Conservation (phyloP, 2,329 filamentous ascomycete species). For the Pleurostoma richardsiae region DNA sequence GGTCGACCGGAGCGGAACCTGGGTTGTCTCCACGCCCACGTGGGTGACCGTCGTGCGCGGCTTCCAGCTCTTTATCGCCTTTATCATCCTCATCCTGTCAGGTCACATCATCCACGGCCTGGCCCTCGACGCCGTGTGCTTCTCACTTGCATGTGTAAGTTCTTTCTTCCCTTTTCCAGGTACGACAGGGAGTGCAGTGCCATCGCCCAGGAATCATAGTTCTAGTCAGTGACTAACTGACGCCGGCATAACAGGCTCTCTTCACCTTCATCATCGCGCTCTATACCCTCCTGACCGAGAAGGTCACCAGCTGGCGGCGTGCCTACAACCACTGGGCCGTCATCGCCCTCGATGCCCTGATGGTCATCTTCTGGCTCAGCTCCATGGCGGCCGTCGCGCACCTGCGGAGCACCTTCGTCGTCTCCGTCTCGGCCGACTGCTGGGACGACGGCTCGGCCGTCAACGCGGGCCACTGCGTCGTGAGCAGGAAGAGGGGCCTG, state of each 20-base stretch:
- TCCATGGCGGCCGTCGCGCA: constrained; percentile 23
- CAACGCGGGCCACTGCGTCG: constrained; percentile 15
- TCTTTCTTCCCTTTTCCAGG: background rate
- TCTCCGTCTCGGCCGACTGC: constrained; percentile 14
- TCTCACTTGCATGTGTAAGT: constrained; percentile 22
- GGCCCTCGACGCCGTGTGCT: constrained; percentile 16
- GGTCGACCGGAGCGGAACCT: constrained; percentile 1
- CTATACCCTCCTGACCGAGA: constrained; percentile 20
- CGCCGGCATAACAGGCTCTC: constrained; percentile 11
- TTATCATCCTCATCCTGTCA: constrained; percentile 17
- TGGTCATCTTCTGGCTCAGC: constrained; percentile 24
- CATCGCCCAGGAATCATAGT: background rate
- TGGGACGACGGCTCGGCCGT: constrained; percentile 19
- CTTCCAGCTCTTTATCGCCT: constrained; percentile 18
- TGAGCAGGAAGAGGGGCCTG: constrained; percentile 6
- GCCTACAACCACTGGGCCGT: constrained; percentile 27
- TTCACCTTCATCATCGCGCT: constrained; percentile 19
- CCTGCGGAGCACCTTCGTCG: constrained; percentile 16
- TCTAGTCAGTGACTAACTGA: background rate
- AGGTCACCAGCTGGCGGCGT: constrained; percentile 13
- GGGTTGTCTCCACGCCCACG: constrained; percentile 17
- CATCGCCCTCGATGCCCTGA: constrained; percentile 21
- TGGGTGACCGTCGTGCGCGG: constrained; percentile 18
- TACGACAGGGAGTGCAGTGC: background rate
- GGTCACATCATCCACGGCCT: constrained; percentile 22